Percentiles rank a stretch among this genome's conserved stretches.
These are phyloP conservation scores for Pestalotiopsis fici DNA, from an alignment of 2,329 filamentous ascomycete genomes.

Conservation along the genomic window DNA sequence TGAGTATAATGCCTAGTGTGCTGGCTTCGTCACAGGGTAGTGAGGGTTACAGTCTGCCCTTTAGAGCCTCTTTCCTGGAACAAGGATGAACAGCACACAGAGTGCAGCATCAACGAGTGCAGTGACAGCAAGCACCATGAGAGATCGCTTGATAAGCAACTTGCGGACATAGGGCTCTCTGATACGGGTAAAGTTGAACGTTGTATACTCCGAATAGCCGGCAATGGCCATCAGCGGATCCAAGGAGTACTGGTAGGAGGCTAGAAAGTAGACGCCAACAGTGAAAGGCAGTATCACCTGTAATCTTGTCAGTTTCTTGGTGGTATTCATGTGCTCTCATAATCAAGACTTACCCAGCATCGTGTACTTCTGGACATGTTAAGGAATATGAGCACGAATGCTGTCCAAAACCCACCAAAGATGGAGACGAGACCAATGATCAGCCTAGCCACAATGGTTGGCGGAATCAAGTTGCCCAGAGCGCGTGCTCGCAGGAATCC, in stretches of 20 bases:
- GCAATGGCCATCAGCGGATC: conserved; percentile 87
- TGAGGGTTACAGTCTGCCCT: background rate
- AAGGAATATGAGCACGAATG: conserved; percentile 90
- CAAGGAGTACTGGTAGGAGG: conserved; percentile 93
- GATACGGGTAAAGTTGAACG: conserved; percentile 86
- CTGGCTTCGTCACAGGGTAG: background rate
- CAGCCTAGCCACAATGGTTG: conserved; percentile 82
- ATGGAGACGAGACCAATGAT: conserved; percentile 83
- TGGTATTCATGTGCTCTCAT: conserved; percentile 12
- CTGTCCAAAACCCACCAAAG: conserved; percentile 92
- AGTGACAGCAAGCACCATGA: conserved; percentile 79
- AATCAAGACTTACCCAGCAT: conserved; percentile 72
- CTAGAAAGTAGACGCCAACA: conserved; percentile 83
- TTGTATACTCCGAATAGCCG: conserved; percentile 95
- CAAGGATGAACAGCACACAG: conserved; percentile 89
- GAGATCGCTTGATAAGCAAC: conserved; percentile 78
- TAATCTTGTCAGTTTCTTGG: background rate
- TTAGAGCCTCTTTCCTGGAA: conserved; percentile 82
- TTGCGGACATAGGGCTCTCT: conserved; percentile 89
- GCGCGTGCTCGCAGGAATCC: conserved; percentile 95
- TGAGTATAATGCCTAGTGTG: background rate
- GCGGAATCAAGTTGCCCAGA: conserved; percentile 90
- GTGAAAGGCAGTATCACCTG: conserved; percentile 84
- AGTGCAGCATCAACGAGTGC: conserved; percentile 77
- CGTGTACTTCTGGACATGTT: conserved; percentile 72